Evolutionary conservation across 1,139 yeast genomes (phyloP).

Genomic region (Lodderomyces jiufengensis): DNA sequence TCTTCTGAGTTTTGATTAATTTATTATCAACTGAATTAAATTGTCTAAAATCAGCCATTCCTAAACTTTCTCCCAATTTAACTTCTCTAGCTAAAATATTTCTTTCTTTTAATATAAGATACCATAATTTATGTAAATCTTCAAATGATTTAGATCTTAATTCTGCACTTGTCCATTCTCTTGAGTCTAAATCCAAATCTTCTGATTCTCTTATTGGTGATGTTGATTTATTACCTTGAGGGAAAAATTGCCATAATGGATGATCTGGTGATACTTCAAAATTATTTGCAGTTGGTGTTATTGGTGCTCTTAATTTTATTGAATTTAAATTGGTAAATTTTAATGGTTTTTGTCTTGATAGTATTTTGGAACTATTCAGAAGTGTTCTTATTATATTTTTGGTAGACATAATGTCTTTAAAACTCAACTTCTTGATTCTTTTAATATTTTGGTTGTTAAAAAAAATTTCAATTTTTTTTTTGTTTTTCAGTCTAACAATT

Average conservation of each 20-base stretch:
- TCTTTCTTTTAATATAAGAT: conserved; percentile 76
- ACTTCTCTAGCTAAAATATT: conserved; percentile 77
- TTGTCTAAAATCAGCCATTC: conserved; percentile 23
- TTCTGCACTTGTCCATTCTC: conserved; percentile 87
- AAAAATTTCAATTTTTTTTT: conserved; percentile 2
- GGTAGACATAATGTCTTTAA: conserved; percentile 10
- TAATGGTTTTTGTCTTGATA: conserved; percentile 8
- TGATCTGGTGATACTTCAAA: conserved; percentile 77
- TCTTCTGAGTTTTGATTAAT: conserved; percentile 39
- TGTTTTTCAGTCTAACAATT: too few relatives aligned
- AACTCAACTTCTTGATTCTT: too few relatives aligned
- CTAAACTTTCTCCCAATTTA: conserved; percentile 37
- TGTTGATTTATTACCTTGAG: conserved; percentile 44
- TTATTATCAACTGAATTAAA: conserved; percentile 33
- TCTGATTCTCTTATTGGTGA: conserved; percentile 52
- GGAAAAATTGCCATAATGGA: conserved; percentile 94
- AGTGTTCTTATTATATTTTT: conserved; percentile 17
- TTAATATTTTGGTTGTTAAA: neutral
- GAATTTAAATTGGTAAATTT: conserved; percentile 15
- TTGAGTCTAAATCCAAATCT: conserved; percentile 56
- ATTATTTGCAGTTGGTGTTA: conserved; percentile 75
- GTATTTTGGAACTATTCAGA: conserved; percentile 14
- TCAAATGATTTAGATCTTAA: conserved; percentile 88
- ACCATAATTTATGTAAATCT: conserved; percentile 91
- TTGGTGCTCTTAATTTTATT: conserved; percentile 70